Evolutionary conservation across 345 rosid genomes (phyloP).

Genomic region (Streptanthus diversifolius): DNA sequence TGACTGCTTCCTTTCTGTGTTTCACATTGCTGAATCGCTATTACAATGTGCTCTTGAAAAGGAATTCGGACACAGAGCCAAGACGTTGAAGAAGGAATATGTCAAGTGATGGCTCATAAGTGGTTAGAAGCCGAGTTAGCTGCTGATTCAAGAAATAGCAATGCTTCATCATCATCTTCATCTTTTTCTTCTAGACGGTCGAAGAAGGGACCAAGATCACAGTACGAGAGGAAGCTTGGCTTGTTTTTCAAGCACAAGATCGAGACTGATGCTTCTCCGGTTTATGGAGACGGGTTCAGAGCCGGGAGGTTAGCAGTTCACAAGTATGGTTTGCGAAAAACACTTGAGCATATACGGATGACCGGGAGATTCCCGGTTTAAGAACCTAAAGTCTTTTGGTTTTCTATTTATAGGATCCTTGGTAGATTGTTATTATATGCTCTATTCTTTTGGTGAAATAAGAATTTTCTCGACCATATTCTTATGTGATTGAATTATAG

Average conservation of each 20-base stretch:
- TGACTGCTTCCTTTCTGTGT: not conserved
- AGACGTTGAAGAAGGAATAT: conserved; percentile 96
- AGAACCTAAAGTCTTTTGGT: conserved; percentile 15
- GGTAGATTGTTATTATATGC: conserved; percentile 9
- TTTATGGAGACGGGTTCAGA: conserved; percentile 92
- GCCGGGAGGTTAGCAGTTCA: conserved; percentile 60
- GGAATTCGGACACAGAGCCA: conserved; percentile 76
- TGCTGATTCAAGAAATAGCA: conserved; percentile 38
- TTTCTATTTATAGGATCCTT: conserved; percentile 22
- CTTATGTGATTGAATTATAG: not conserved
- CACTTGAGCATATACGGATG: conserved; percentile 78
- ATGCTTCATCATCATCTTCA: conserved; percentile 48
- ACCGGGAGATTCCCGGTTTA: conserved; percentile 78
- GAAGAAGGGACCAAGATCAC: conserved; percentile 52
- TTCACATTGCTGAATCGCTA: conserved; percentile 8
- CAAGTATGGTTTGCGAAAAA: conserved; percentile 61
- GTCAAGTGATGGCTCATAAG: conserved; percentile 95
- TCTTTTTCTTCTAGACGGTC: conserved; percentile 40
- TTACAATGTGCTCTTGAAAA: conserved; percentile 32
- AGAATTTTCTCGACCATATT: conserved; percentile 1
- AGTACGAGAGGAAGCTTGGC: conserved; percentile 81
- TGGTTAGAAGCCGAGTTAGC: conserved; percentile 72
- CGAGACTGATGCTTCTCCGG: conserved; percentile 74
- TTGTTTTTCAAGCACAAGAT: conserved; percentile 91
- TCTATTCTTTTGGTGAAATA: conserved; percentile 24